phyloP scores from a whole-genome alignment of 495 filamentous ascomycete genomes.

The Tuber umbilicatum region DNA sequence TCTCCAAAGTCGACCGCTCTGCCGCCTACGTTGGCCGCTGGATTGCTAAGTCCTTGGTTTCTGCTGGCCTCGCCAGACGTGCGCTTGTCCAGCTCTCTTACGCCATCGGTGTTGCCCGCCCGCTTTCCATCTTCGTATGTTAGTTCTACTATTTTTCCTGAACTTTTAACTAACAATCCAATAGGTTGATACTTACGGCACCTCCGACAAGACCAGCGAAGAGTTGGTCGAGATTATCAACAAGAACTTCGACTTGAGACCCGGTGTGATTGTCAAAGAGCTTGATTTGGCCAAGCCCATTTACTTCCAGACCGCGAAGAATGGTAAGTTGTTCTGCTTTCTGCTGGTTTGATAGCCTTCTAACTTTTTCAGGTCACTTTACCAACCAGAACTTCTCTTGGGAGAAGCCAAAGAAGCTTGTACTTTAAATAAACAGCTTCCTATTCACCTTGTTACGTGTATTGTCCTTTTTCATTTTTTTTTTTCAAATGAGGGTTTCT shows the following conservation, averaged over 20 bases:
- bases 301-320: constrained; percentile 97
- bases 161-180: constrained; percentile 19
- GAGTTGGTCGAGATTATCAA: constrained; percentile 88
- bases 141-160: constrained; percentile 56
- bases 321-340: constrained; percentile 50
- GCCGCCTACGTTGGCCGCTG: constrained; percentile 95
- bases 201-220: constrained; percentile 63
- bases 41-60: constrained; percentile 96
- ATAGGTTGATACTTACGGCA: constrained; percentile 65
- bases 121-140: constrained; percentile 75
- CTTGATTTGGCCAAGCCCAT: constrained; percentile 91
- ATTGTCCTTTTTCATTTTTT: constrained; percentile 7
- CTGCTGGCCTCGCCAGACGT: constrained; percentile 80
- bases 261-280: constrained; percentile 97
- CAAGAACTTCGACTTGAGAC: constrained; percentile 92
- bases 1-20: constrained; percentile 98
- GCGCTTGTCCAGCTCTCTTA: constrained; percentile 95
- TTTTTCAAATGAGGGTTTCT: constrained; percentile 23
- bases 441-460: constrained; percentile 20
- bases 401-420: constrained; percentile 95
- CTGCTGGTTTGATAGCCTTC: neutral
- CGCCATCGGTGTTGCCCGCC: constrained; percentile 97
- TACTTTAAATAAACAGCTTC: constrained; percentile 57
- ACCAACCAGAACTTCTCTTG: constrained; percentile 96
- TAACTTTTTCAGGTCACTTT: constrained; percentile 58